These are phyloP conservation scores for Phytophthora podocarpi DNA, from an alignment of 352 stramenopile species.

Conservation along the genomic window DNA sequence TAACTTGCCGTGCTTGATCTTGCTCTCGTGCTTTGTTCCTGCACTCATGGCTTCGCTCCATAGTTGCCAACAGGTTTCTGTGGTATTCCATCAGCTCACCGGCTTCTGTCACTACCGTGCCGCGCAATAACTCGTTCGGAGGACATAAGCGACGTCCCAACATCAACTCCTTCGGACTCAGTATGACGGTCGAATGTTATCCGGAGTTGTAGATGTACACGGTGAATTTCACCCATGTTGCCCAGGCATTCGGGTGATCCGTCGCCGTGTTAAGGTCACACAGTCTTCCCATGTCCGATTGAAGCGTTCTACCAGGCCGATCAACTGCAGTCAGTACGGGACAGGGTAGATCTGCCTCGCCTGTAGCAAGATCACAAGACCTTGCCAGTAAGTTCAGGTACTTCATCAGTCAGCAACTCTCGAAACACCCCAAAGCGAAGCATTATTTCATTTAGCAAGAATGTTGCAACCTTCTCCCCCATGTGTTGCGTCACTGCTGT, in stretches of 20 bases:
- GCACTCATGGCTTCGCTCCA: neutral
- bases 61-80: neutral
- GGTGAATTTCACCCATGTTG: neutral
- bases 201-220: neutral
- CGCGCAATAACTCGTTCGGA: neutral
- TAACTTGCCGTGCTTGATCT: neutral
- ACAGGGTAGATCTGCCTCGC: conserved; percentile 1
- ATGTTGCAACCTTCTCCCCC: neutral
- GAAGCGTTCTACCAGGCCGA: conserved; percentile 11
- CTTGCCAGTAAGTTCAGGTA: neutral
- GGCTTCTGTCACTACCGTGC: neutral
- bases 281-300: conserved; percentile 24
- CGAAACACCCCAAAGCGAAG: conserved; percentile 13
- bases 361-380: conserved; percentile 5
- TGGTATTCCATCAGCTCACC: neutral
- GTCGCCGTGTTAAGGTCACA: neutral
- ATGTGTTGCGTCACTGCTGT: neutral
- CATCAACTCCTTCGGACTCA: neutral
- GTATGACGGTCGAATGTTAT: neutral
- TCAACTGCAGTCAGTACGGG: conserved; percentile 10
- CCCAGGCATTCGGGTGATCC: neutral
- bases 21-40: neutral
- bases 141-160: neutral
- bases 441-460: conserved; percentile 8
- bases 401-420: conserved; percentile 15